These are phyloP conservation scores for Protomyces macrosporus DNA, from an alignment of 1,139 yeast genomes.

Conservation along the genomic window DNA sequence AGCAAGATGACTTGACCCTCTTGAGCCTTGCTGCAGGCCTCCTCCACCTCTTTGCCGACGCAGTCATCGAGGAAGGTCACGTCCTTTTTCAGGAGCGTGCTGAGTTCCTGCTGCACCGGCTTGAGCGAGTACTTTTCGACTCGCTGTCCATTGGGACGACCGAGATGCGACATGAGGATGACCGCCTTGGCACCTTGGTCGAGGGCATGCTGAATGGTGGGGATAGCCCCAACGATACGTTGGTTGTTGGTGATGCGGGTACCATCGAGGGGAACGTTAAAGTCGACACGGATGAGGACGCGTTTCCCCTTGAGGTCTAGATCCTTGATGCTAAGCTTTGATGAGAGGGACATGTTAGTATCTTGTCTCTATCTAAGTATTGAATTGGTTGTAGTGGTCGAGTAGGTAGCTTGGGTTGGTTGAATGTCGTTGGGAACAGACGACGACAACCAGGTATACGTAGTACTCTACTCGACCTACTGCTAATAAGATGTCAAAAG, in stretches of 20 bases:
- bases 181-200: slow-evolving; percentile 81
- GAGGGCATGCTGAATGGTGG: slow-evolving; percentile 88
- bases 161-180: slow-evolving; percentile 89
- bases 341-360: slow-evolving; percentile 72
- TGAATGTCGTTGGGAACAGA: background rate
- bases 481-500: background rate
- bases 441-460: background rate
- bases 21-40: slow-evolving; percentile 61
- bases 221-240: slow-evolving; percentile 96
- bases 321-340: slow-evolving; percentile 86
- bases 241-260: slow-evolving; percentile 95
- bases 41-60: slow-evolving; percentile 82
- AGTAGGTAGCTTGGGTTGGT: background rate
- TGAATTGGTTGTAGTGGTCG: background rate
- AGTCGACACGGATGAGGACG: slow-evolving; percentile 81
- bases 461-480: background rate
- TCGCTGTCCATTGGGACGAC: slow-evolving; percentile 93
- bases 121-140: slow-evolving; percentile 78
- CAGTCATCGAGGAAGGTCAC: slow-evolving; percentile 79
- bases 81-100: slow-evolving; percentile 59
- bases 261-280: slow-evolving; percentile 96
- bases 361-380: background rate
- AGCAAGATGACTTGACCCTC: slow-evolving; percentile 64
- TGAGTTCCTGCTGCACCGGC: slow-evolving; percentile 85
- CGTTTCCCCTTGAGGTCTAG: slow-evolving; percentile 75